Evolutionary conservation across 2,329 filamentous ascomycete species (phyloP).

Genomic region (Diaporthe longicolla): DNA sequence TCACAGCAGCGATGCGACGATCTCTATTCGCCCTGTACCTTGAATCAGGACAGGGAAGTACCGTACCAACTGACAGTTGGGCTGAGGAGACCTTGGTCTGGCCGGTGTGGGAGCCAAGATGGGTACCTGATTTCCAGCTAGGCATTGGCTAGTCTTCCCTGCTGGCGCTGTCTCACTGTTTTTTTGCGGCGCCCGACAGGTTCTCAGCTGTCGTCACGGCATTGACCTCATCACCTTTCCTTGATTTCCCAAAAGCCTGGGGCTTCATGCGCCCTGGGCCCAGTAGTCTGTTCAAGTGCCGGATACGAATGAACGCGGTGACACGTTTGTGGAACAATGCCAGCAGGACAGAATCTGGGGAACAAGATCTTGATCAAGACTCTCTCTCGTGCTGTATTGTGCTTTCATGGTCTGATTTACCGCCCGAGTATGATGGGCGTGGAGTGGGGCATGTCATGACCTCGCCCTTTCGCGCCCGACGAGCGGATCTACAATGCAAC

Average conservation of each 20-base stretch:
- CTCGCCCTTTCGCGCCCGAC: slow-evolving; percentile 25
- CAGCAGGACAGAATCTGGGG: slow-evolving; percentile 28
- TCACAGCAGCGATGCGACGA: slow-evolving; percentile 13
- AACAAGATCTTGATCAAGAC: slow-evolving; percentile 3
- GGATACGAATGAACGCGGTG: neutral
- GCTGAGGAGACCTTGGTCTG: slow-evolving; percentile 11
- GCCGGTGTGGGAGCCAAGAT: slow-evolving; percentile 25
- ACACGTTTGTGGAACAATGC: slow-evolving; percentile 33
- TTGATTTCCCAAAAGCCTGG: slow-evolving; percentile 21
- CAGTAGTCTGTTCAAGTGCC: slow-evolving; percentile 19
- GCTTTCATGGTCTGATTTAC: slow-evolving; percentile 35
- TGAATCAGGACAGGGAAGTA: slow-evolving; percentile 31
- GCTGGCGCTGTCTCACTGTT: slow-evolving; percentile 13
- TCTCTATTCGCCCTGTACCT: slow-evolving; percentile 25
- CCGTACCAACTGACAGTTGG: slow-evolving; percentile 22
- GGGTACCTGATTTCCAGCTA: slow-evolving; percentile 17
- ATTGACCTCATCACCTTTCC: slow-evolving; percentile 11
- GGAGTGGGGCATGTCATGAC: slow-evolving; percentile 38
- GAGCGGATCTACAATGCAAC: slow-evolving; percentile 38
- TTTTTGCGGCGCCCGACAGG: slow-evolving; percentile 7
- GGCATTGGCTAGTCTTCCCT: slow-evolving; percentile 32
- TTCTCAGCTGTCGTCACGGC: slow-evolving; percentile 25
- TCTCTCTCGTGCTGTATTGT: neutral
- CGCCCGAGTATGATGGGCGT: slow-evolving; percentile 26
- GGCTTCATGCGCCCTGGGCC: slow-evolving; percentile 18